Conservation (phyloP, 78 protist species). For the Dictyostelium brefeldianum region DNA sequence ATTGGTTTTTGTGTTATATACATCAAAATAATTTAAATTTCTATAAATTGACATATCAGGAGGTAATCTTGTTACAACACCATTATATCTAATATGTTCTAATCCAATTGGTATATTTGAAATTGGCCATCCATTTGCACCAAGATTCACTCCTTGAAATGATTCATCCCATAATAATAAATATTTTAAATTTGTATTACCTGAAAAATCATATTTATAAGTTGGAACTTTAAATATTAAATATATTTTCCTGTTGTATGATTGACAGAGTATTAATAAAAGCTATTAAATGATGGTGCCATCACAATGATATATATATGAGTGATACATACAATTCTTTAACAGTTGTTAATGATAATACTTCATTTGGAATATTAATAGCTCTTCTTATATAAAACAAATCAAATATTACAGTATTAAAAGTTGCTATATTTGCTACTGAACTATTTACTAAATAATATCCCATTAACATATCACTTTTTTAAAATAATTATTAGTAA, state of each 20-base stretch:
- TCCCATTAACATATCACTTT: not conserved
- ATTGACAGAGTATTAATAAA: too few relatives aligned
- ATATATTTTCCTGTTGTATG: not conserved
- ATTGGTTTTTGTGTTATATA: not conserved
- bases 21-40: not conserved
- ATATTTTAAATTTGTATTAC: not conserved
- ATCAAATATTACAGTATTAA: too few relatives aligned
- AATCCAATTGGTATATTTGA: not conserved
- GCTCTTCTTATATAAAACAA: too few relatives aligned
- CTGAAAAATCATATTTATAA: not conserved
- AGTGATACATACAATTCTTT: too few relatives aligned
- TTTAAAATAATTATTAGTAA: too few relatives aligned
- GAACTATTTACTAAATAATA: not conserved
- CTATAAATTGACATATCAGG: not conserved
- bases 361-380: too few relatives aligned
- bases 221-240: not conserved
- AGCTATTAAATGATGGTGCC: too few relatives aligned
- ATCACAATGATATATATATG: too few relatives aligned
- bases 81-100: not conserved
- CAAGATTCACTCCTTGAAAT: not conserved
- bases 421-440: too few relatives aligned
- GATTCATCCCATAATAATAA: not conserved
- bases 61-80: not conserved
- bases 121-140: not conserved
- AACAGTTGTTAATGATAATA: too few relatives aligned